Evolutionary conservation across 805 yeast genomes (phyloP).

Genomic region (Wickerhamiella sorbophila): DNA sequence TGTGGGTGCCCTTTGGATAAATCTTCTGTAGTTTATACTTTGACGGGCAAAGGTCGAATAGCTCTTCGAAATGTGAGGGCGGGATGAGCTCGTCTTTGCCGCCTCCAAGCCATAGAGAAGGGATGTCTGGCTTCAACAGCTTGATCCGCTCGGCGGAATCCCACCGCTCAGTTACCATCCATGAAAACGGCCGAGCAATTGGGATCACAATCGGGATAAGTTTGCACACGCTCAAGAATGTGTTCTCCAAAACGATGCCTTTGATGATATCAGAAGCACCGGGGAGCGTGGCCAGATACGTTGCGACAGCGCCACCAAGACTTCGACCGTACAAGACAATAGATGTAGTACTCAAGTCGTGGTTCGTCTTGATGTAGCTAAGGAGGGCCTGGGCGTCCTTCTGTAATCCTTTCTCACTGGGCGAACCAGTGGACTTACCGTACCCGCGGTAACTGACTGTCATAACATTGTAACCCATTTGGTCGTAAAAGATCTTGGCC

Average conservation of each 20-base stretch:
- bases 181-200: constrained; percentile 27
- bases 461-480: constrained; percentile 60
- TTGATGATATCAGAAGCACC: constrained; percentile 35
- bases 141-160: constrained; percentile 50
- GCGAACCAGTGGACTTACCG: constrained; percentile 62
- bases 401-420: constrained; percentile 69
- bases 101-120: constrained; percentile 61
- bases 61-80: constrained; percentile 57
- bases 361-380: constrained; percentile 40
- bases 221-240: constrained; percentile 63
- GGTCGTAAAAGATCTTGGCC: constrained; percentile 49
- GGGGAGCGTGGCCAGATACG: constrained; percentile 50
- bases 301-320: constrained; percentile 88
- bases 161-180: constrained; percentile 73
- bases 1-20: constrained; percentile 56
- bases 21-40: constrained; percentile 37
- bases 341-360: constrained; percentile 37
- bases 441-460: constrained; percentile 86
- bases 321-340: constrained; percentile 75
- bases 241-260: constrained; percentile 72
- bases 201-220: constrained; percentile 30
- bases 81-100: constrained; percentile 82
- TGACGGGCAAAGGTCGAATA: constrained; percentile 41
- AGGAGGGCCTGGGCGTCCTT: constrained; percentile 64
- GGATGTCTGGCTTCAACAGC: constrained; percentile 37